Base-by-base conservation (phyloP, 257 asterid species). In the Avicennia marina region DNA sequence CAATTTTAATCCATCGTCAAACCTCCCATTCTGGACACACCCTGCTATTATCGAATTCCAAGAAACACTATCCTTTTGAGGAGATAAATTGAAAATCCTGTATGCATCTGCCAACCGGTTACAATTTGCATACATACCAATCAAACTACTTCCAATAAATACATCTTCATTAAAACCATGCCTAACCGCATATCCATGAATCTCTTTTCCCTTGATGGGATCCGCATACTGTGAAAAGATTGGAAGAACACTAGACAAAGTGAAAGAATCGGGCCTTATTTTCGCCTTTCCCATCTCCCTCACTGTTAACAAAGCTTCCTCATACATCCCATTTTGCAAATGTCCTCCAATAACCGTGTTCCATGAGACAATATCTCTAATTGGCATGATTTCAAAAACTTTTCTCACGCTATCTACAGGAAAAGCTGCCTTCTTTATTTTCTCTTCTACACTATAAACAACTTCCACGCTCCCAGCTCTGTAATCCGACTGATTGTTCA, bases 41-140 rank as follows among this genome's bases (percentile, higher is more conserved):
- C 74, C 93, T 32, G 95, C 90, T 48, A 88, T 83, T 22, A 83
- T 76, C 18, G 96, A 76, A 57, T 85, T 85, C 96, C 96, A 91
- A 2, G 82, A 88, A 70, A 91, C 87, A 15, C 59, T 62, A 66
- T 91, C 98, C 64, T 67, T 82, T 32, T 34, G 69, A 56, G 89
- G 79, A 49, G 70, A 75, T 19, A 39, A 68, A 48, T 48, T 42
- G 51, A 90, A 90, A 65, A 87, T 76, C 67, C 58, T 72, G 69
- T 44, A 69, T 10, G 95, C 80, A 74, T 91, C 95, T 53, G 76
- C 95, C 42, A 80, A 67, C 12, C 59, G 81, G 5, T 76, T 46
- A 60, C 95, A 88, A 63, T 78, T 91, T 34, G 94, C 94, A 18
- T 91, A 91, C 95, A 91, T 83, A 67, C 88, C 98, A 12, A 55